These are phyloP conservation scores for Colletotrichum sansevieriae DNA, from an alignment of 2,329 filamentous ascomycete species.

Conservation along the genomic window DNA sequence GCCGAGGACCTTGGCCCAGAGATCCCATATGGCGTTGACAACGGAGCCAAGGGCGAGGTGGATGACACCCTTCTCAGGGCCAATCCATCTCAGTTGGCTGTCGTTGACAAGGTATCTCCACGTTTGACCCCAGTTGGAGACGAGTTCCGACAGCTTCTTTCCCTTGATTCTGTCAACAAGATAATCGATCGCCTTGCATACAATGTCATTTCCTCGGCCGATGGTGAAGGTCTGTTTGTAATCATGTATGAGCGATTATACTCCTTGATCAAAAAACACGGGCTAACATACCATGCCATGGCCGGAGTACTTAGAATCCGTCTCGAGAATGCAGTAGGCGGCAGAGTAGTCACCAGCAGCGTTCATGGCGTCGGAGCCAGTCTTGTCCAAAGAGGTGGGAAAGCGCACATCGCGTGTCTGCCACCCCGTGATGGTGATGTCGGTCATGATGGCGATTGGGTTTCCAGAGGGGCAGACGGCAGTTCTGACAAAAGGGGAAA, in stretches of 20 bases:
- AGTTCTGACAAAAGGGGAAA: not conserved
- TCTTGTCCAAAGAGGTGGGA: constrained; percentile 94
- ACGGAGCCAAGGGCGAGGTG: constrained; percentile 91
- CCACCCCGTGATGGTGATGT: constrained; percentile 80
- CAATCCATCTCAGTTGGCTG: constrained; percentile 92
- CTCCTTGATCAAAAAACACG: not conserved
- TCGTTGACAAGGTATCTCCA: constrained; percentile 95
- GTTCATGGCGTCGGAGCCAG: constrained; percentile 98
- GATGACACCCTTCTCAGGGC: constrained; percentile 93
- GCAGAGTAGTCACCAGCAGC: constrained; percentile 92
- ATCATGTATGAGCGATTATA: not conserved
- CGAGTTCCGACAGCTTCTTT: constrained; percentile 81
- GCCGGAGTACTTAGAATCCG: constrained; percentile 77
- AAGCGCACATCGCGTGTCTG: constrained; percentile 81
- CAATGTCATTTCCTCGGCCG: constrained; percentile 91
- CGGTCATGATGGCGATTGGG: constrained; percentile 55
- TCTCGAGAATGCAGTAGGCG: constrained; percentile 93
- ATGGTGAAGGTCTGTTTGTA: constrained; percentile 78
- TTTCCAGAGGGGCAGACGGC: not conserved
- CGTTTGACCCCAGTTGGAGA: constrained; percentile 85
- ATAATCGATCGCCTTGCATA: constrained; percentile 85
- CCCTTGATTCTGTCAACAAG: constrained; percentile 82
- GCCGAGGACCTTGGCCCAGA: constrained; percentile 89
- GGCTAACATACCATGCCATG: constrained; percentile 80
- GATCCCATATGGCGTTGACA: constrained; percentile 92